Evolutionary conservation across 2,329 filamentous ascomycete genomes (phyloP), one percentile per base, ranked within the genome.

Genomic region (Sclerotinia glacialis): DNA sequence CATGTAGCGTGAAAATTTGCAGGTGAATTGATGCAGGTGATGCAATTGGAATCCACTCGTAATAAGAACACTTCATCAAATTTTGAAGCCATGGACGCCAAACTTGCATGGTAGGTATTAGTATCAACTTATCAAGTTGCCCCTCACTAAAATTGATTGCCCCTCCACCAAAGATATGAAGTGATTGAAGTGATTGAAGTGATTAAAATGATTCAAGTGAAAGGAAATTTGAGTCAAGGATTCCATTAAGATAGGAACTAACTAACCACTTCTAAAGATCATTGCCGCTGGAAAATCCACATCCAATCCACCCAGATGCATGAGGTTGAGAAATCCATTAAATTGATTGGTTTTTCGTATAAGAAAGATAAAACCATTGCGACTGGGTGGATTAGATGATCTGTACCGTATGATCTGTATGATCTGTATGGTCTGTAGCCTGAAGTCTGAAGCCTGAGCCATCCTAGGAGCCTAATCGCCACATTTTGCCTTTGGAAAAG

Each of bases 1-100:
- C 58, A 37, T 31, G 58, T 61, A 23, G 28, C 44, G 49, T 61
- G 28, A 50, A 61, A 61, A 50, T 61, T 61, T 61, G 58, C 58
- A 61, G 9, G 1, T n/a, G 42, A 59, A 46, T 34, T n/a, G 44
- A 61, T 37, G 58, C 28, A 50, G 40, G 55, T 50, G 44, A 61
- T 61, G 44, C 42, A 61, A 49, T 28, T 23, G 11, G 9, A 37
- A 61, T 47, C 58, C 58, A 61, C 58, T 50, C 26, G 28, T 37
- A 21, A 31, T 18, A 11, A 61, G 44, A 61, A 61, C 44, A 61
- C 58, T 61, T 61, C 58, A 61, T 61, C 58, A 58, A 42, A 26
- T 26, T 47, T 37, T 37, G 31, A 34, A 23, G 28, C 58, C 42
- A n/a, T 61, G 21, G 16, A 34, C n/a, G n/a, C n/a, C n/a, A n/a